phyloP scores from a whole-genome alignment of 805 yeast genomes.

The Lachancea fermentati region DNA sequence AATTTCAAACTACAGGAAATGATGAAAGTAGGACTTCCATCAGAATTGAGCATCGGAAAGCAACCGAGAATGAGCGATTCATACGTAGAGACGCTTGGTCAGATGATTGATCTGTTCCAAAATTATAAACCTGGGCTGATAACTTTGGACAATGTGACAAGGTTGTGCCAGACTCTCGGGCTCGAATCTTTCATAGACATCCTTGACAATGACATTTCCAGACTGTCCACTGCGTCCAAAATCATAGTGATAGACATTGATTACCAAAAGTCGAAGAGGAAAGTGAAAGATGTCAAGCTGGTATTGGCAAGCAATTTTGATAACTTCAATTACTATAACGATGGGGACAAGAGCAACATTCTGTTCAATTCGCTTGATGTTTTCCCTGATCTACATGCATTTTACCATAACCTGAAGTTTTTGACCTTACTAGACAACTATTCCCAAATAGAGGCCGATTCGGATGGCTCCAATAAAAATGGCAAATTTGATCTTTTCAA shows the following conservation, averaged over 20 bases:
- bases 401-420: slow-evolving; percentile 30
- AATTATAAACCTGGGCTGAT: slow-evolving; percentile 31
- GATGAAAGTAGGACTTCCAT: no score
- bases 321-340: slow-evolving; percentile 30
- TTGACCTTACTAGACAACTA: slow-evolving; percentile 28
- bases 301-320: slow-evolving; percentile 35
- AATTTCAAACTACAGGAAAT: background rate
- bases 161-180: slow-evolving; percentile 31
- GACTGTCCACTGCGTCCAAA: slow-evolving; percentile 34
- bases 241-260: slow-evolving; percentile 35
- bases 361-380: slow-evolving; percentile 26
- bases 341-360: slow-evolving; percentile 23
- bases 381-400: slow-evolving; percentile 26
- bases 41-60: no score
- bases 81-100: slow-evolving; percentile 23
- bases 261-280: slow-evolving; percentile 22
- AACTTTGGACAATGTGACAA: slow-evolving; percentile 29
- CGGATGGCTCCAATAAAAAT: slow-evolving; percentile 10
- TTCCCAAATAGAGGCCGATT: slow-evolving; percentile 28
- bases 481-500: slow-evolving; percentile 30
- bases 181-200: slow-evolving; percentile 33
- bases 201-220: slow-evolving; percentile 21
- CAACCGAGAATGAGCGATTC: slow-evolving; percentile 20
- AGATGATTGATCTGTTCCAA: slow-evolving; percentile 28
- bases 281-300: slow-evolving; percentile 31